Evolutionary conservation across 345 rosid species (phyloP).

Genomic region (Citrus glauca): DNA sequence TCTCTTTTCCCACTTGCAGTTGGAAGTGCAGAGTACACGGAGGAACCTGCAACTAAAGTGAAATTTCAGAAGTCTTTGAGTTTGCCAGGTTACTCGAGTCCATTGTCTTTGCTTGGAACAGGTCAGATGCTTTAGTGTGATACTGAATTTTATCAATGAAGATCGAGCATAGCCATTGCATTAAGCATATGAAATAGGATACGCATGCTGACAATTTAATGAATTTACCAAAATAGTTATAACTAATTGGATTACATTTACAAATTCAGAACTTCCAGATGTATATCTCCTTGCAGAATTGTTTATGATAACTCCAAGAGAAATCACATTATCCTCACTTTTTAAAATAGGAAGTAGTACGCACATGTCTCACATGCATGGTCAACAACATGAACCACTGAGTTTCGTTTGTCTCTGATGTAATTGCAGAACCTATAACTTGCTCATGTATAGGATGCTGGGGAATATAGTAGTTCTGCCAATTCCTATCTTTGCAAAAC

Average conservation of each 20-base stretch:
- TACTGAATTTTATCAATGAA: neutral
- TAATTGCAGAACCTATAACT: neutral
- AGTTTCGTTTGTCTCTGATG: neutral
- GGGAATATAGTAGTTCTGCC: neutral
- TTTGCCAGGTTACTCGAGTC: slow-evolving; percentile 59
- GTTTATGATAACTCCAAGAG: neutral
- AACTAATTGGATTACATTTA: neutral
- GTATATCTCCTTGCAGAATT: neutral
- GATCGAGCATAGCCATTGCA: neutral
- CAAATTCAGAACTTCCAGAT: neutral
- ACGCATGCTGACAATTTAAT: neutral
- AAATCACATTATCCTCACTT: neutral
- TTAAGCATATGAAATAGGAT: neutral
- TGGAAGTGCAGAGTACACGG: slow-evolving; percentile 49
- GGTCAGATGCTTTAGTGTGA: slow-evolving; percentile 36
- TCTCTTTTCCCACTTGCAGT: slow-evolving; percentile 29
- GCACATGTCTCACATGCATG: neutral
- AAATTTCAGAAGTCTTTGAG: slow-evolving; percentile 60
- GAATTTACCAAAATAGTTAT: neutral
- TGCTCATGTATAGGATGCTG: neutral
- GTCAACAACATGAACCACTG: neutral
- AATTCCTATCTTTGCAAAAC: neutral
- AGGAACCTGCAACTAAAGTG: slow-evolving; percentile 65
- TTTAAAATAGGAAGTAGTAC: too few species aligned
- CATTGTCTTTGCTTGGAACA: slow-evolving; percentile 70